phyloP scores from a whole-genome alignment of 2,329 filamentous ascomycete species.

The Paecilomyces variotii region DNA sequence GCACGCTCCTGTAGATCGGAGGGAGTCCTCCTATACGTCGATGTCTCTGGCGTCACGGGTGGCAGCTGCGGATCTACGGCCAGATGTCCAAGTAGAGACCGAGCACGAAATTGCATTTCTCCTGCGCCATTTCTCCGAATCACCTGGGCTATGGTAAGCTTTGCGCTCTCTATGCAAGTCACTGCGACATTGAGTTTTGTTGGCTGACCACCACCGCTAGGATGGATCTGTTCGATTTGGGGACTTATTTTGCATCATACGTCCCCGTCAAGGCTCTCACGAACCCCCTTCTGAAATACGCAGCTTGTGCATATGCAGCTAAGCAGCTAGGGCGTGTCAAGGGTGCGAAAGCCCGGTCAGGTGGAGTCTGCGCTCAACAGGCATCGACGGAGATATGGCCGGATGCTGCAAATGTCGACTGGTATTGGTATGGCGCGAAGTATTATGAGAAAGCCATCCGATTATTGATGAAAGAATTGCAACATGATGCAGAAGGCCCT shows the following conservation, averaged over 20 bases:
- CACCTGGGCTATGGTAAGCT: slow-evolving; percentile 49
- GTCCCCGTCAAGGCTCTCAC: slow-evolving; percentile 51
- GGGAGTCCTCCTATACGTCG: slow-evolving; percentile 22
- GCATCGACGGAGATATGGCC: slow-evolving; percentile 49
- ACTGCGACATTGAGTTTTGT: neutral
- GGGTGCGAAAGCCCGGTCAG: slow-evolving; percentile 43
- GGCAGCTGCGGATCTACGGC: slow-evolving; percentile 12
- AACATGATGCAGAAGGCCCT: slow-evolving; percentile 26
- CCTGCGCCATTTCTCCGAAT: slow-evolving; percentile 53
- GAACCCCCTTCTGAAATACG: slow-evolving; percentile 42
- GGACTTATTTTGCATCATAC: slow-evolving; percentile 52
- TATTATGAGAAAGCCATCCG: slow-evolving; percentile 58
- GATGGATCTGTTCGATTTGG: slow-evolving; percentile 42
- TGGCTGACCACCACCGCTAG: slow-evolving; percentile 13
- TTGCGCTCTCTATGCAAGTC: neutral
- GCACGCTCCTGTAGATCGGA: slow-evolving; percentile 19
- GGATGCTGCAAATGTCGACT: slow-evolving; percentile 43
- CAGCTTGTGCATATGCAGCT: slow-evolving; percentile 54
- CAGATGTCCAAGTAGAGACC: slow-evolving; percentile 25
- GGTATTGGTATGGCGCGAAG: slow-evolving; percentile 54
- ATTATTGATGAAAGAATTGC: slow-evolving; percentile 41
- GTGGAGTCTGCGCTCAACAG: slow-evolving; percentile 38
- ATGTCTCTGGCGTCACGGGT: slow-evolving; percentile 14
- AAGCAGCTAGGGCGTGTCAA: slow-evolving; percentile 52
- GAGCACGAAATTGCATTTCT: slow-evolving; percentile 55